phyloP scores from a whole-genome alignment of 169 alveolate genomes.

The Eimeria praecox region DNA sequence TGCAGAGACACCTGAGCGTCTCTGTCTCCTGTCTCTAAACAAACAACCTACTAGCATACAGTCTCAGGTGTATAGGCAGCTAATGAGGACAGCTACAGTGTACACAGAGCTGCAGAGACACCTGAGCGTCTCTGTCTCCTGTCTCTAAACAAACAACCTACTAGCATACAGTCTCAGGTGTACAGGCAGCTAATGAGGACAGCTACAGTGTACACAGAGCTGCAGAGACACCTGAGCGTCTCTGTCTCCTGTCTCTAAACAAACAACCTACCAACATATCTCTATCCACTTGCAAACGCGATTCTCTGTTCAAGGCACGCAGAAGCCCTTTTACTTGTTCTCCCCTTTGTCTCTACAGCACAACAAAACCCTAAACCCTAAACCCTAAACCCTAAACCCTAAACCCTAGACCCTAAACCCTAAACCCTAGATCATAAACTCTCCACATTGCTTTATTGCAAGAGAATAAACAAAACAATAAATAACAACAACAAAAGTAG shows the following conservation, averaged over 20 bases:
- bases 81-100: not conserved
- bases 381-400: conserved; percentile 32
- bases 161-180: conserved; percentile 2
- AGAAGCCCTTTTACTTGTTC: conserved; percentile 5
- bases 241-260: not conserved
- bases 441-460: not conserved
- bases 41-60: no score
- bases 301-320: not conserved
- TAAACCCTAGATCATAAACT: conserved; percentile 4
- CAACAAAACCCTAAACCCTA: not conserved
- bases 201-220: not conserved
- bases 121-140: not conserved
- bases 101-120: not conserved
- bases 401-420: conserved; percentile 26
- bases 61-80: conserved; percentile 15
- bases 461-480: no score
- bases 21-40: no score
- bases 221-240: not conserved
- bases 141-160: not conserved
- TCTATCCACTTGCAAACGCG: not conserved
- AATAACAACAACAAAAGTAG: no score
- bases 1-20: no score
- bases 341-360: not conserved
- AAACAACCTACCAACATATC: not conserved
- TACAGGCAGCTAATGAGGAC: not conserved